Conservation (phyloP, 1,139 yeast genomes). For the Candida dubliniensis region DNA sequence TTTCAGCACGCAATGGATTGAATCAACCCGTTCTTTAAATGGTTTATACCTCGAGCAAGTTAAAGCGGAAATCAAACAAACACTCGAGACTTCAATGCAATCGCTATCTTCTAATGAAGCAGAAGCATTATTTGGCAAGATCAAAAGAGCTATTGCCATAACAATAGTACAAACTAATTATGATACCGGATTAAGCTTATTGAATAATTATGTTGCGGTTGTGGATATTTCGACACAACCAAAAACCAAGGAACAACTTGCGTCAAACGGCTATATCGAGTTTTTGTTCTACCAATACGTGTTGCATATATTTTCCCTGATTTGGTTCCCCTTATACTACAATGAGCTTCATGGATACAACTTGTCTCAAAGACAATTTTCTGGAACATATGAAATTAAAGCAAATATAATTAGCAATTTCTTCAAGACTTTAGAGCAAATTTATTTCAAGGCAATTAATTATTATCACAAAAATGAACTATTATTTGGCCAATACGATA, state of each 20-base stretch:
- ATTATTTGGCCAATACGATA: conserved; percentile 10
- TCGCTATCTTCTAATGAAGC: conserved; percentile 2
- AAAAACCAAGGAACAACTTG: conserved; percentile 19
- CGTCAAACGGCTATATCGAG: conserved; percentile 26
- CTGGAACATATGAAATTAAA: conserved; percentile 10
- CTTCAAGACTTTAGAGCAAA: conserved; percentile 19
- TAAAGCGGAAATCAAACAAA: conserved; percentile 3
- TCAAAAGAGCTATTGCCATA: conserved; percentile 11
- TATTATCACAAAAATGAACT: conserved; percentile 27
- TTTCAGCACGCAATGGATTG: conserved; percentile 6
- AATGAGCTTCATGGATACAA: conserved; percentile 2
- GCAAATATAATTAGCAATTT: conserved; percentile 11
- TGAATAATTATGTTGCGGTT: conserved; percentile 20
- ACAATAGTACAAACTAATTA: conserved; percentile 22
- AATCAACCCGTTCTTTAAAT: conserved; percentile 1
- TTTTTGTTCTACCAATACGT: conserved; percentile 26
- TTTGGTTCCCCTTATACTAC: conserved; percentile 23
- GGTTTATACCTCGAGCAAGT: conserved; percentile 1
- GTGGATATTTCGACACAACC: conserved; percentile 29
- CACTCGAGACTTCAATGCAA: conserved; percentile 1
- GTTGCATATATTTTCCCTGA: conserved; percentile 19
- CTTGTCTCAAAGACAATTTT: conserved; percentile 1
- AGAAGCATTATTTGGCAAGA: conserved; percentile 9
- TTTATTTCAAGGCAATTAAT: conserved; percentile 21
- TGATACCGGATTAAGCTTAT: conserved; percentile 19